Percentiles rank a stretch among this genome's conserved stretches.
phyloP scores from a whole-genome alignment of 2,329 filamentous ascomycete species.

The Exophiala lecanii-corni region DNA sequence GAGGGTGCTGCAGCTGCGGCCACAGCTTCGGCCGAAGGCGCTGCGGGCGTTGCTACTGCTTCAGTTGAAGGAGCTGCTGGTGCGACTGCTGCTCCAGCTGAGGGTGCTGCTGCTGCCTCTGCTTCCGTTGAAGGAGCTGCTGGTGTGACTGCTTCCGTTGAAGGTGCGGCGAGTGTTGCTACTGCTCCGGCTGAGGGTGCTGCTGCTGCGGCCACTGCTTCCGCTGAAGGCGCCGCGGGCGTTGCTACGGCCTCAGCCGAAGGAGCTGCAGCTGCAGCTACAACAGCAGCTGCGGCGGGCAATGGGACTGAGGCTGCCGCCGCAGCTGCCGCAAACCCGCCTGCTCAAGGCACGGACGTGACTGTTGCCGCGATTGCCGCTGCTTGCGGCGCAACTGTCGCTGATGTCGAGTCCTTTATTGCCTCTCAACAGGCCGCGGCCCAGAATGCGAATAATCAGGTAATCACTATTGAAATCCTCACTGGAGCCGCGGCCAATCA shows the following conservation, averaged over 20 bases:
- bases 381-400: slow-evolving; percentile 5
- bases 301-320: slow-evolving; percentile 7
- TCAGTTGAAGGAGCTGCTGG: not conserved
- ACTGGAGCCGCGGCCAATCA: not conserved
- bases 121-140: not conserved
- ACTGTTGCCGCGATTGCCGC: slow-evolving; percentile 5
- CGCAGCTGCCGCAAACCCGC: not conserved
- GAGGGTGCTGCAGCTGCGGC: not conserved
- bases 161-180: not conserved
- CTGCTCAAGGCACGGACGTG: not conserved
- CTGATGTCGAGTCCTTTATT: slow-evolving; percentile 6
- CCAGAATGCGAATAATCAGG: slow-evolving; percentile 4
- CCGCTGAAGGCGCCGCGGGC: not conserved
- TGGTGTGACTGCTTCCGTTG: not conserved
- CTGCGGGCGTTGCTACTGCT: not conserved
- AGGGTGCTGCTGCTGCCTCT: not conserved
- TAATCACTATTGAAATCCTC: no score
- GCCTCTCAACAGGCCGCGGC: not conserved
- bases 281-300: not conserved
- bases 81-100: not conserved
- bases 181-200: not conserved
- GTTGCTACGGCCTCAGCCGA: not conserved
- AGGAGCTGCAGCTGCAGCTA: not conserved
- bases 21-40: not conserved
- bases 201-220: not conserved